Percentiles rank a stretch among this genome's conserved stretches.
These are phyloP conservation scores for Aspergillus hortae DNA, from an alignment of 2,329 filamentous ascomycete genomes.

Conservation along the genomic window DNA sequence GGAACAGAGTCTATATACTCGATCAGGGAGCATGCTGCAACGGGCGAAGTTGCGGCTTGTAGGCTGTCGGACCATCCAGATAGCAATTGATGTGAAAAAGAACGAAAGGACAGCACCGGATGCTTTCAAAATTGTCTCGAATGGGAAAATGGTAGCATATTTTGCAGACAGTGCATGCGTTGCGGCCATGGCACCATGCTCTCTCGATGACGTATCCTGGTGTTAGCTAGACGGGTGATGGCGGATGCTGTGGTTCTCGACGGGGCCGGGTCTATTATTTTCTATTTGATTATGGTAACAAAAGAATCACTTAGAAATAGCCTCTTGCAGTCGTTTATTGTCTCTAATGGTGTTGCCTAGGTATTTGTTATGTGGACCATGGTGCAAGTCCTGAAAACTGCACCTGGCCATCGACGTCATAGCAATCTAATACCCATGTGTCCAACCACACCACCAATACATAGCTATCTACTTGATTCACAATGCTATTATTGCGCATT, in stretches of 20 bases:
- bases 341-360: too few relatives aligned
- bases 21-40: slow-evolving; percentile 40
- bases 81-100: slow-evolving; percentile 1
- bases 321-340: not conserved
- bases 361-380: too few relatives aligned
- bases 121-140: slow-evolving; percentile 4
- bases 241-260: too few relatives aligned
- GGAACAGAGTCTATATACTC: slow-evolving; percentile 53
- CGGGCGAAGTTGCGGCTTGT: slow-evolving; percentile 12
- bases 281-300: too few relatives aligned
- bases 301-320: too few relatives aligned
- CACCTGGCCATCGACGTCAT: not conserved
- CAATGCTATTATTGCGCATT: too few relatives aligned
- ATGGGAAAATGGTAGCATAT: not conserved
- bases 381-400: too few relatives aligned
- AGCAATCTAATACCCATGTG: not conserved
- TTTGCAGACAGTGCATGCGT: not conserved
- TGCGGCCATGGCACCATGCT: not conserved
- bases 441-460: not conserved
- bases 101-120: slow-evolving; percentile 3
- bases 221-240: not conserved
- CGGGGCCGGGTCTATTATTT: too few relatives aligned
- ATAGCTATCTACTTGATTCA: too few relatives aligned
- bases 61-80: slow-evolving; percentile 12
- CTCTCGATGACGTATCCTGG: not conserved